Base-by-base conservation (phyloP, 768 basidiomycete species). In the Suillus subaureus region DNA sequence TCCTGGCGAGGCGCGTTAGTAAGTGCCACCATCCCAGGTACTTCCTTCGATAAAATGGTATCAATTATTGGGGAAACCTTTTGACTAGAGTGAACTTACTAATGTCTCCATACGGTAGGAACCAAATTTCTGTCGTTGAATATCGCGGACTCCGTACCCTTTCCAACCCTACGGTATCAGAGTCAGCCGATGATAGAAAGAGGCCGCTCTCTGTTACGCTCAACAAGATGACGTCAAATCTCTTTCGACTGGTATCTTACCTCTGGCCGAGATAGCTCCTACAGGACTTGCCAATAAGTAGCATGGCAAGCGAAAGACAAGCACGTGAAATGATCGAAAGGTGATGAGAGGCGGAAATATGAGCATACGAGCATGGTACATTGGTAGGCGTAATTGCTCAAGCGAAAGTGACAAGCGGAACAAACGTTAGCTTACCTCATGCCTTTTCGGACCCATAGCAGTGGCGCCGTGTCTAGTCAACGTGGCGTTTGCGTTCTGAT, bases 41-140 rank as follows among this genome's bases (percentile, higher is more conserved):
- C 26, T n/a, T 37, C n/a, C 21, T n/a, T n/a, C 55, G 12, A 56
- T 13, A 33, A 35, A 52, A 55, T 33, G 35, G 11, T 26, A 18
- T 37, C 35, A 37, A n/a, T 37, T 16, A 37, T 51, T 28, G 28
- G 51, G 26, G 11, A 39, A 58, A 58, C 57, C 57, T 26, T 58
- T 57, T 37, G 35, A 57, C 7, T 54, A 51, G 49, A 51, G 23
- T 51, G 51, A 26, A 28, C 52, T 37, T 39, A 23, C 56, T 39
- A 26, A 26, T 57, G 56, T 57, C 56, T 57, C 37, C 56, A 39
- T 57, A 23, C n/a, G 23, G 56, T 39, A 57, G 56, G 56, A 54
- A 21, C 28, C 8, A 51, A 23, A 37, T 35, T 8, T 37, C 55
- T 15, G 12, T 37, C 52, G 9, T 31, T 11, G 52, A 54, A 31